A percentile compares a stretch with the other conserved stretches of the same genome.
These are phyloP conservation scores for Colletotrichum godetiae DNA, from an alignment of 2,329 filamentous ascomycete species.

Conservation along the genomic window DNA sequence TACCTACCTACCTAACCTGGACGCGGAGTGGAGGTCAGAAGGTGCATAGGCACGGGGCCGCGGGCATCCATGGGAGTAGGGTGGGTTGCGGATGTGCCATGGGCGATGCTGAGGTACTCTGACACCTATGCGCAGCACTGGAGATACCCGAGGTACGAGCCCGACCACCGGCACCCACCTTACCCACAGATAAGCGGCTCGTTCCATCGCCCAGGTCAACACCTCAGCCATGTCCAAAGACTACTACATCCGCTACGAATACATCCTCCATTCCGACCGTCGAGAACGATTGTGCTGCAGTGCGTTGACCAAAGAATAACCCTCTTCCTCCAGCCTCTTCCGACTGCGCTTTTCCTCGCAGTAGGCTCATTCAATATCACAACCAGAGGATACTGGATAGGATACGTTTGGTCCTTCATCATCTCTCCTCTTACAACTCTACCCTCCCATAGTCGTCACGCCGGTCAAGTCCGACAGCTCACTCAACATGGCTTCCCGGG, in stretches of 20 bases:
- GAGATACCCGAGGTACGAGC: neutral
- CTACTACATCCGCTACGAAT: neutral
- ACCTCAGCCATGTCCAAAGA: neutral
- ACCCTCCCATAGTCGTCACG: neutral
- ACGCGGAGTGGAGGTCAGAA: neutral
- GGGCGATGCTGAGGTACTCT: neutral
- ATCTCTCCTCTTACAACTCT: neutral
- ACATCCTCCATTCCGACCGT: neutral
- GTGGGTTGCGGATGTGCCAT: neutral
- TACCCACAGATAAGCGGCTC: neutral
- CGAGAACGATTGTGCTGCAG: neutral
- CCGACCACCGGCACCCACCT: neutral
- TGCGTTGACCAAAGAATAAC: neutral
- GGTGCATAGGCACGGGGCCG: neutral
- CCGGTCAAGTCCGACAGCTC: neutral
- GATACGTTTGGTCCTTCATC: neutral
- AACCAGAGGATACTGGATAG: neutral
- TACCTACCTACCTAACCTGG: neutral
- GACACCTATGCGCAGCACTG: neutral
- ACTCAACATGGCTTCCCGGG: constrained; percentile 74
- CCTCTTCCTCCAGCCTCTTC: neutral
- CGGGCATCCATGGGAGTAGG: neutral
- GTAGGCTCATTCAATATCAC: neutral
- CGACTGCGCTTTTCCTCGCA: neutral
- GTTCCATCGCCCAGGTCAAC: neutral